phyloP scores from a whole-genome alignment of 2,329 filamentous ascomycete species.

The Sclerotinia trifoliorum region DNA sequence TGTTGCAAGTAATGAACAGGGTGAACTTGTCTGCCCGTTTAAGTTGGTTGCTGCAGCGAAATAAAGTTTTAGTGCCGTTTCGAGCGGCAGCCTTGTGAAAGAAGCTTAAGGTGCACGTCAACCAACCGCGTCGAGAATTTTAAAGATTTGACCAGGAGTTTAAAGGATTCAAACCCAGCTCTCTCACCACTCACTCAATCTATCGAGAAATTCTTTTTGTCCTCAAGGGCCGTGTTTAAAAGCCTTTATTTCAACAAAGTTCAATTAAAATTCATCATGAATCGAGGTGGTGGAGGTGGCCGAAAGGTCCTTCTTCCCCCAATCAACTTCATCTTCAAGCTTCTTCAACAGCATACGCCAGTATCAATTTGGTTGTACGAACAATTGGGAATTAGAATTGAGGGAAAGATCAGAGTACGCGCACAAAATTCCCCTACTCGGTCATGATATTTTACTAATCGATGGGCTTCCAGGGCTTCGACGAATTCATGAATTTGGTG shows the following conservation, averaged over 20 bases:
- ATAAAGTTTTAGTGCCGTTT: slow-evolving; percentile 25
- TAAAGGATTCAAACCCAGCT: slow-evolving; percentile 17
- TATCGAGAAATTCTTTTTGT: not conserved
- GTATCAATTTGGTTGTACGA: slow-evolving; percentile 97
- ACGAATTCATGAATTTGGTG: slow-evolving; percentile 99
- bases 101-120: not conserved
- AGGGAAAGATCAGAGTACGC: slow-evolving; percentile 89
- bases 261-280: slow-evolving; percentile 34
- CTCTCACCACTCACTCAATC: slow-evolving; percentile 7
- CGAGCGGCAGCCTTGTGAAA: slow-evolving; percentile 16
- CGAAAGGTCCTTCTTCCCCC: slow-evolving; percentile 70
- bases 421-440: not conserved
- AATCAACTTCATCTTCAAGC: slow-evolving; percentile 92
- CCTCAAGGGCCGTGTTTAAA: not conserved
- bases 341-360: slow-evolving; percentile 72
- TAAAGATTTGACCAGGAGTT: slow-evolving; percentile 13
- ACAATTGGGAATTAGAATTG: slow-evolving; percentile 89
- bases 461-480: slow-evolving; percentile 69
- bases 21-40: not conserved
- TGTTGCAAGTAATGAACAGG: slow-evolving; percentile 11
- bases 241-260: slow-evolving; percentile 2
- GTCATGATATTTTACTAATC: slow-evolving; percentile 26
- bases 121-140: slow-evolving; percentile 17
- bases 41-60: slow-evolving; percentile 18
- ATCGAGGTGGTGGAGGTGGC: slow-evolving; percentile 44